Conservation (phyloP, 2,329 filamentous ascomycete genomes). For the Furcasterigmium sp. region DNA sequence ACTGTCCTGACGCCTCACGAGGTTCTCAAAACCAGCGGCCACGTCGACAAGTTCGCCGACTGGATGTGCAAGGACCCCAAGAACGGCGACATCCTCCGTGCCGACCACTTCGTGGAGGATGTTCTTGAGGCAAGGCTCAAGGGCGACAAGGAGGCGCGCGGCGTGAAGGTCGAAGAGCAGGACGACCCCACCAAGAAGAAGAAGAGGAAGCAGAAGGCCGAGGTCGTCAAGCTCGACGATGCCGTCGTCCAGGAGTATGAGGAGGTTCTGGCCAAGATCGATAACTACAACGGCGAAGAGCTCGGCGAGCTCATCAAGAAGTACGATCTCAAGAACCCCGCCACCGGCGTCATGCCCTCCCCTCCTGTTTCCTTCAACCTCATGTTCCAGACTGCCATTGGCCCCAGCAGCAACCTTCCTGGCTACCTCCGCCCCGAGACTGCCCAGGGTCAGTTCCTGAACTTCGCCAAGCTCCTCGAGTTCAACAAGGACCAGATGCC, state of each 20-base stretch:
- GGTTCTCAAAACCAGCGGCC: slow-evolving; percentile 90
- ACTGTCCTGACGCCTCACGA: slow-evolving; percentile 90
- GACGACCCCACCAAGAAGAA: slow-evolving; percentile 76
- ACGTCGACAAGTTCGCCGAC: slow-evolving; percentile 97
- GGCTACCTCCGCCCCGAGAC: slow-evolving; percentile 92
- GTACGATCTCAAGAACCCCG: slow-evolving; percentile 85
- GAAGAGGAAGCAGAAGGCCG: slow-evolving; percentile 71
- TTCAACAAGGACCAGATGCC: slow-evolving; percentile 96
- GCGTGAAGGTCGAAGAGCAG: slow-evolving; percentile 70
- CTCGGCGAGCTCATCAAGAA: slow-evolving; percentile 86
- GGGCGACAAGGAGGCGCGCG: slow-evolving; percentile 88
- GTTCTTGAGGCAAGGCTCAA: slow-evolving; percentile 82
- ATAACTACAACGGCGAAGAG: slow-evolving; percentile 87
- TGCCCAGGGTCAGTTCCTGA: slow-evolving; percentile 95
- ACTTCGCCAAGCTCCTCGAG: slow-evolving; percentile 92
- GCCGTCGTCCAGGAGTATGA: slow-evolving; percentile 84
- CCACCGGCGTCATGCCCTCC: slow-evolving; percentile 68
- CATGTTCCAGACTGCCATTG: slow-evolving; percentile 97
- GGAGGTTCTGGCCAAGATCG: slow-evolving; percentile 84
- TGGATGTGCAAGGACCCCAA: slow-evolving; percentile 99
- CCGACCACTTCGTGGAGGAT: slow-evolving; percentile 95
- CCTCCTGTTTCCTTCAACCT: slow-evolving; percentile 92
- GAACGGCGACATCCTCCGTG: slow-evolving; percentile 92
- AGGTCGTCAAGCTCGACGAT: slow-evolving; percentile 82
- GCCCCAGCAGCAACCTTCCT: slow-evolving; percentile 79